Percentiles rank a stretch among this genome's conserved stretches.
Conservation (phyloP, 768 basidiomycete species). For the Cystofilobasidium bisporidii region DNA sequence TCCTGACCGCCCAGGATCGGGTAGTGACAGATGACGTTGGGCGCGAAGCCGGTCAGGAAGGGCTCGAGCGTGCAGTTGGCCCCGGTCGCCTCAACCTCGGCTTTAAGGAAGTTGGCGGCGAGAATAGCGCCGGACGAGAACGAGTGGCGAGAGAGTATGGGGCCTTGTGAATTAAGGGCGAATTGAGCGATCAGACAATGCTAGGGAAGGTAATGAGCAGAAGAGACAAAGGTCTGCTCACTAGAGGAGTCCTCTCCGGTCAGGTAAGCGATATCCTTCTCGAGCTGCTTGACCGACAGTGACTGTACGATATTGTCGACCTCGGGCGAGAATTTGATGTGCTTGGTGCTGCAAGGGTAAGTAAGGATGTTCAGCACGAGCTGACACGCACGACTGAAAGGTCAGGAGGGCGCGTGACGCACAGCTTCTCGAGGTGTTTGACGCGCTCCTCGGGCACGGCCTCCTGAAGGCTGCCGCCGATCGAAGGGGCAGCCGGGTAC, state of each 20-base stretch:
- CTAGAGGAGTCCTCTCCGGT: conserved; percentile 73
- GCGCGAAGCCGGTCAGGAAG: conserved; percentile 66
- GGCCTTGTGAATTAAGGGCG: too few species aligned
- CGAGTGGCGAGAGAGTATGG: conserved; percentile 69
- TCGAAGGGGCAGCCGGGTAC: conserved; percentile 39
- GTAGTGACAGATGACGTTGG: conserved; percentile 73
- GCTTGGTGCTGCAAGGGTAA: conserved; percentile 39
- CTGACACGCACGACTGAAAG: neutral
- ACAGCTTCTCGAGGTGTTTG: conserved; percentile 50
- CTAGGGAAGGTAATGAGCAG: neutral
- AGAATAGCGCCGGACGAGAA: conserved; percentile 57
- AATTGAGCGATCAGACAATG: neutral
- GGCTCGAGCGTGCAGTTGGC: conserved; percentile 58
- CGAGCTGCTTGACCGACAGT: conserved; percentile 58
- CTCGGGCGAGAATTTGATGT: conserved; percentile 58
- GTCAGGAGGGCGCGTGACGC: neutral
- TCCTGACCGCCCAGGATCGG: conserved; percentile 24
- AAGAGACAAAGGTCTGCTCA: neutral
- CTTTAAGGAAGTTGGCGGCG: conserved; percentile 68
- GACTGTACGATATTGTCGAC: conserved; percentile 60
- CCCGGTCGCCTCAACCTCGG: conserved; percentile 58
- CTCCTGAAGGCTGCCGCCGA: neutral
- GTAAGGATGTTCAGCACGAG: neutral
- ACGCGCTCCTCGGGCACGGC: conserved; percentile 50
- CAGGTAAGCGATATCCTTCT: conserved; percentile 64